phyloP scores from a whole-genome alignment of 768 basidiomycete species.

The Kockovaella imperatae region DNA sequence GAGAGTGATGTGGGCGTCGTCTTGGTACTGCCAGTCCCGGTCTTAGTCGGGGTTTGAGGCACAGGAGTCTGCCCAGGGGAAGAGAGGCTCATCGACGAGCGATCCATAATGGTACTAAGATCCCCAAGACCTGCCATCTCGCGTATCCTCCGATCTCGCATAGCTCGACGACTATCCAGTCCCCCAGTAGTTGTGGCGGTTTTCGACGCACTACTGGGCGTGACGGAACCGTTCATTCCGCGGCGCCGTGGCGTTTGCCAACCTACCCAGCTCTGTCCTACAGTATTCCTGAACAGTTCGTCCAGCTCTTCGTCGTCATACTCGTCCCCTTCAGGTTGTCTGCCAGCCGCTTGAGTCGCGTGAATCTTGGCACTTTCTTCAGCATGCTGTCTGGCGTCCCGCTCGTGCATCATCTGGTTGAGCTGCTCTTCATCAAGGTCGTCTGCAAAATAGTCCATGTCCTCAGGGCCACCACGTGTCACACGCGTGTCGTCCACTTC shows the following conservation, averaged over 20 bases:
- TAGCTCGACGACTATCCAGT: slow-evolving; percentile 6
- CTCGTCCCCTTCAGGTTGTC: slow-evolving; percentile 8
- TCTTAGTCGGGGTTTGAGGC: slow-evolving; percentile 17
- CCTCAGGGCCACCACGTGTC: slow-evolving; percentile 6
- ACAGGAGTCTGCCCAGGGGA: slow-evolving; percentile 23
- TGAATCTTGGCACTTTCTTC: slow-evolving; percentile 26
- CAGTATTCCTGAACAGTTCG: slow-evolving; percentile 24
- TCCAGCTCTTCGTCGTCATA: slow-evolving; percentile 36
- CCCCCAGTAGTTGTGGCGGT: slow-evolving; percentile 3
- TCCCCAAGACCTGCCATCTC: slow-evolving; percentile 35
- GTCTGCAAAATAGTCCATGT: slow-evolving; percentile 39
- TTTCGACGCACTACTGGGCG: slow-evolving; percentile 10
- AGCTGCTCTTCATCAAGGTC: slow-evolving; percentile 38
- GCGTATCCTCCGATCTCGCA: slow-evolving; percentile 20
- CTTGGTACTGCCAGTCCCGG: slow-evolving; percentile 25
- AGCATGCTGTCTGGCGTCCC: slow-evolving; percentile 27
- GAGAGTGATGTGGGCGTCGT: slow-evolving; percentile 31
- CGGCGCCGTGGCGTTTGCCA: slow-evolving; percentile 7
- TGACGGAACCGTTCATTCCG: slow-evolving; percentile 7
- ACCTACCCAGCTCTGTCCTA: slow-evolving; percentile 11
- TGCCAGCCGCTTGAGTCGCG: slow-evolving; percentile 25
- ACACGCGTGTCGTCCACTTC: slow-evolving; percentile 27
- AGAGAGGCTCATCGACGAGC: slow-evolving; percentile 28
- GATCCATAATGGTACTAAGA: slow-evolving; percentile 35
- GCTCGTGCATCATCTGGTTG: slow-evolving; percentile 13